phyloP scores from a whole-genome alignment of 345 rosid genomes.

The Litchi chinensis region DNA sequence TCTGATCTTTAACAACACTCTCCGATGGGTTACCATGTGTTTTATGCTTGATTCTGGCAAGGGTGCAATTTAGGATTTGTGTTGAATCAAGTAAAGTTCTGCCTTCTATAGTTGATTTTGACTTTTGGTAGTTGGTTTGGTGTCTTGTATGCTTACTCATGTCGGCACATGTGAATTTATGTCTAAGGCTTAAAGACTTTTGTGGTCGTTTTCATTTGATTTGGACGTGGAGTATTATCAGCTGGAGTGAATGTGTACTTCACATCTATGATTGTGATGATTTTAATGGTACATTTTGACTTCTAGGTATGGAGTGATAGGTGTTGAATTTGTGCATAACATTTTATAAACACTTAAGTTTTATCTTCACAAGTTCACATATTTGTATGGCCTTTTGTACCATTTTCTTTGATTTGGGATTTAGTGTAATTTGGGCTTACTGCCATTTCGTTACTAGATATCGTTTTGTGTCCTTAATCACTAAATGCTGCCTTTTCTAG shows the following conservation, averaged over 20 bases:
- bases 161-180: background rate
- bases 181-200: background rate
- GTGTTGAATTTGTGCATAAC: background rate
- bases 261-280: background rate
- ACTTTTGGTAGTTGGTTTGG: background rate
- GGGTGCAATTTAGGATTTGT: background rate
- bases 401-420: background rate
- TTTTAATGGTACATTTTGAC: background rate
- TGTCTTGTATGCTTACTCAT: background rate
- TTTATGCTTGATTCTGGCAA: slow-evolving; percentile 7
- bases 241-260: background rate
- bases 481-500: background rate
- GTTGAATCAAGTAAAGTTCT: background rate
- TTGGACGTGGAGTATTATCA: background rate
- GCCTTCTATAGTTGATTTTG: background rate
- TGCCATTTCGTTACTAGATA: background rate
- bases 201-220: background rate
- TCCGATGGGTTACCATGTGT: too few species aligned
- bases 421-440: background rate
- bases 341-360: background rate
- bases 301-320: slow-evolving; percentile 1
- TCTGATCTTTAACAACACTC: background rate
- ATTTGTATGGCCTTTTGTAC: background rate
- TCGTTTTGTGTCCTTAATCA: background rate
- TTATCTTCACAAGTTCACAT: background rate